These are phyloP conservation scores for Chaetomium olivaceum DNA, from an alignment of 2,329 filamentous ascomycete genomes.

Conservation along the genomic window DNA sequence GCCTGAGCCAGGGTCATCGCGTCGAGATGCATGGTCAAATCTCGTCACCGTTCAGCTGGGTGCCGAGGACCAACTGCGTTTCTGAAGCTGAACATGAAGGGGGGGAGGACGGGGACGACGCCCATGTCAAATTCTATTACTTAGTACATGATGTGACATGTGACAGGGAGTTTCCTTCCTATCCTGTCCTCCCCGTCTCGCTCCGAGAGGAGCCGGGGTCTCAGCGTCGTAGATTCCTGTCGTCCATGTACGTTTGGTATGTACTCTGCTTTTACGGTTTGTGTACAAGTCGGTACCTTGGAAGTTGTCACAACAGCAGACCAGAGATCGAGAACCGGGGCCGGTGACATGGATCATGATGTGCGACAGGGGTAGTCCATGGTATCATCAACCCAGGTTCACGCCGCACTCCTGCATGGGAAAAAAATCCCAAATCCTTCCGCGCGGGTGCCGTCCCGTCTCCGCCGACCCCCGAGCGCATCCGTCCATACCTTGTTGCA, in stretches of 20 bases:
- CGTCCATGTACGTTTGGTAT: neutral
- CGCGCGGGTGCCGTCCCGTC: neutral
- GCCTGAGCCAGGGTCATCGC: neutral
- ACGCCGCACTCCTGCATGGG: neutral
- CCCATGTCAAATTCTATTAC: neutral
- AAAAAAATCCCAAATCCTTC: neutral
- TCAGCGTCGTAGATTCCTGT: neutral
- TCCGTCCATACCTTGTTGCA: neutral
- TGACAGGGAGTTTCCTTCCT: neutral
- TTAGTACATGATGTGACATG: neutral
- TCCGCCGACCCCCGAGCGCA: neutral
- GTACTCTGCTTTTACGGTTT: neutral
- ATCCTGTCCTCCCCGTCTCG: neutral
- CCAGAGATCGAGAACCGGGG: neutral
- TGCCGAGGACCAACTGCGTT: too few relatives aligned
- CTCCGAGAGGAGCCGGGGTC: neutral
- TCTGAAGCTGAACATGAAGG: neutral
- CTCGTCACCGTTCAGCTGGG: neutral
- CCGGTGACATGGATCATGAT: neutral
- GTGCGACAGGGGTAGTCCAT: neutral
- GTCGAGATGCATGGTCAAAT: neutral
- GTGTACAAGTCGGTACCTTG: neutral
- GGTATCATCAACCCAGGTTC: neutral
- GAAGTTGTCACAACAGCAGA: neutral
- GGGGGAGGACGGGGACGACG: neutral